phyloP scores from a whole-genome alignment of 495 filamentous ascomycete genomes.

The Penicillium egyptiacum region DNA sequence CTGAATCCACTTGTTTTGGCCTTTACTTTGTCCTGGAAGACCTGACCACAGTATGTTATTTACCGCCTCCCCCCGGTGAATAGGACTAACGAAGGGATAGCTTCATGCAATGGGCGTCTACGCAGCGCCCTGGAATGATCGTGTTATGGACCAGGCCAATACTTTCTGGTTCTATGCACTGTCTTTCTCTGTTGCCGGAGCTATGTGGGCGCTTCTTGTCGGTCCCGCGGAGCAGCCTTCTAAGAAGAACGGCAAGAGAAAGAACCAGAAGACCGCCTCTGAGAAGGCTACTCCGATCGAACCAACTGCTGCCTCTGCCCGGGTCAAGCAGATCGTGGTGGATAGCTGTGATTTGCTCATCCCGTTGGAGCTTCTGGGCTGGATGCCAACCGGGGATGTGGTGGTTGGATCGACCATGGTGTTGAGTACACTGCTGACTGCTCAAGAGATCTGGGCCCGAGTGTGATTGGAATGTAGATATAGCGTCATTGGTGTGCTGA shows the following conservation, averaged over 20 bases:
- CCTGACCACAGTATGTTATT: conserved; percentile 38
- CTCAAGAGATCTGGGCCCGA: conserved; percentile 54
- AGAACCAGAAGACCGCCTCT: conserved; percentile 16
- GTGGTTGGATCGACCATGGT: conserved; percentile 54
- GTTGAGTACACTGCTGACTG: conserved; percentile 57
- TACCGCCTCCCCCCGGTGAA: background rate
- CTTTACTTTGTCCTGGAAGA: conserved; percentile 43
- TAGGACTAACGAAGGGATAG: conserved; percentile 25
- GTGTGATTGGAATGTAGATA: conserved; percentile 12
- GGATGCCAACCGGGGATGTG: conserved; percentile 47
- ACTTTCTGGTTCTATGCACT: conserved; percentile 66
- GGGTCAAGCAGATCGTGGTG: conserved; percentile 44
- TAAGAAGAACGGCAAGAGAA: conserved; percentile 11
- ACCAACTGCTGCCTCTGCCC: conserved; percentile 3
- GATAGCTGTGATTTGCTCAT: conserved; percentile 58
- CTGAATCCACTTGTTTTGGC: conserved; percentile 40
- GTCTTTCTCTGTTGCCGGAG: conserved; percentile 32
- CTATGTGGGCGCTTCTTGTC: conserved; percentile 27
- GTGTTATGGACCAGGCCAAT: conserved; percentile 53
- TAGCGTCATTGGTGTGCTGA: background rate
- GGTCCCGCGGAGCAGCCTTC: conserved; percentile 1
- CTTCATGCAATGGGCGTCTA: conserved; percentile 51
- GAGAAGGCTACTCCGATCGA: conserved; percentile 6
- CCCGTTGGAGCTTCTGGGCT: conserved; percentile 55
- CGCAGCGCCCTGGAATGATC: conserved; percentile 31